These are phyloP conservation scores for Botryotinia convoluta DNA, from an alignment of 2,329 filamentous ascomycete genomes.

Conservation along the genomic window DNA sequence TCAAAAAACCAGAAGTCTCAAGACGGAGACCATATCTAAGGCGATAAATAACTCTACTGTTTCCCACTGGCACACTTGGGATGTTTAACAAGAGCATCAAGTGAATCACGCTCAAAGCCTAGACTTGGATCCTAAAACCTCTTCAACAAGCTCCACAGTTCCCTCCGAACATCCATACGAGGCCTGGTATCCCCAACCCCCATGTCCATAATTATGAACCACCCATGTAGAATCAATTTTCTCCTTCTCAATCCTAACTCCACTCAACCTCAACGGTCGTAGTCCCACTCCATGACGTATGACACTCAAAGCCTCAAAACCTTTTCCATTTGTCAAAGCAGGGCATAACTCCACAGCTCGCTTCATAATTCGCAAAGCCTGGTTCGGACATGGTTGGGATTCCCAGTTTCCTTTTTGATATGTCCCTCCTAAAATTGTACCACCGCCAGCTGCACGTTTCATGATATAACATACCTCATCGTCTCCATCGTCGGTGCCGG, in stretches of 20 bases:
- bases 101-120: conserved; percentile 24
- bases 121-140: conserved; percentile 38
- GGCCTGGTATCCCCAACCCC: conserved; percentile 60
- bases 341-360: conserved; percentile 57
- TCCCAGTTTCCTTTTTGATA: conserved; percentile 66
- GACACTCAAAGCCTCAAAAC: conserved; percentile 61
- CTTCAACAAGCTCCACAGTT: conserved; percentile 64
- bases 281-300: conserved; percentile 67
- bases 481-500: conserved; percentile 61
- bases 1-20: no score
- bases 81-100: background rate
- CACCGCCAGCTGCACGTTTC: conserved; percentile 64
- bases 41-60: background rate
- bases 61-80: background rate
- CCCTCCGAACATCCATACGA: conserved; percentile 68
- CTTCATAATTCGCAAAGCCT: conserved; percentile 67
- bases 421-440: conserved; percentile 65
- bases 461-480: conserved; percentile 67
- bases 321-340: conserved; percentile 52
- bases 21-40: background rate
- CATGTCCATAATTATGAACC: conserved; percentile 62
- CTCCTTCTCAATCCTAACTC: conserved; percentile 62
- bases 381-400: conserved; percentile 57
- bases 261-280: conserved; percentile 59
- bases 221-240: conserved; percentile 52